Evolutionary conservation across 441 rosid genomes (phyloP).

Genomic region (Brassica balearica): DNA sequence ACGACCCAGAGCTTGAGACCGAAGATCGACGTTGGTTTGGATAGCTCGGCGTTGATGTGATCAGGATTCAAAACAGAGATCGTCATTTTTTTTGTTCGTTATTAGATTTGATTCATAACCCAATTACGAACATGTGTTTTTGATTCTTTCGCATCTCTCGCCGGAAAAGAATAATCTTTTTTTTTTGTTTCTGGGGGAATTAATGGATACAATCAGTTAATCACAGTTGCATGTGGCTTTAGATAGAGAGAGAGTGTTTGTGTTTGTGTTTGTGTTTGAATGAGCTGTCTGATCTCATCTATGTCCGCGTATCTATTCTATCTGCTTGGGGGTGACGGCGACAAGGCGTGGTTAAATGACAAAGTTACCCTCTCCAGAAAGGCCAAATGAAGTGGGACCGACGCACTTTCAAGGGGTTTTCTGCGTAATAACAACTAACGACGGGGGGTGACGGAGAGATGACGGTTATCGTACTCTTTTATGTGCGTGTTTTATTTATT

Average conservation of each 20-base stretch:
- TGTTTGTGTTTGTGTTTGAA: constrained; percentile 18
- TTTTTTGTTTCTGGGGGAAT: constrained; percentile 24
- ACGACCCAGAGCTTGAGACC: constrained; percentile 96
- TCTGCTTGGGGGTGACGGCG: constrained; percentile 31
- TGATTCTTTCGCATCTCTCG: constrained; percentile 32
- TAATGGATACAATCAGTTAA: not conserved
- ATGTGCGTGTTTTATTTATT: no score
- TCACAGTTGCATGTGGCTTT: not conserved
- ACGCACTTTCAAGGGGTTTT: not conserved
- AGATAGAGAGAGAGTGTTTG: not conserved
- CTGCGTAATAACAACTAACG: constrained; percentile 32
- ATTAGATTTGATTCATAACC: not conserved
- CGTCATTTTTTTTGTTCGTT: not conserved
- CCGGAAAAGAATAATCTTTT: constrained; percentile 13
- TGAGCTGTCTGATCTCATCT: constrained; percentile 54
- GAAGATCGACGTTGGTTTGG: constrained; percentile 87
- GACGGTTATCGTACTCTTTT: not conserved
- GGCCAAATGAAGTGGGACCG: not conserved
- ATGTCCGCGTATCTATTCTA: constrained; percentile 23
- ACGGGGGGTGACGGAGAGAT: constrained; percentile 27
- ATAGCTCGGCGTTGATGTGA: constrained; percentile 73
- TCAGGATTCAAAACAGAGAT: constrained; percentile 86
- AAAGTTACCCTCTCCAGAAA: not conserved
- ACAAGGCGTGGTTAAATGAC: constrained; percentile 9
- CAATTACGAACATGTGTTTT: not conserved